A percentile compares a stretch with the other conserved stretches of the same genome.
phyloP scores from a whole-genome alignment of 2,329 filamentous ascomycete species.

The Berkeleyomyces basicola region DNA sequence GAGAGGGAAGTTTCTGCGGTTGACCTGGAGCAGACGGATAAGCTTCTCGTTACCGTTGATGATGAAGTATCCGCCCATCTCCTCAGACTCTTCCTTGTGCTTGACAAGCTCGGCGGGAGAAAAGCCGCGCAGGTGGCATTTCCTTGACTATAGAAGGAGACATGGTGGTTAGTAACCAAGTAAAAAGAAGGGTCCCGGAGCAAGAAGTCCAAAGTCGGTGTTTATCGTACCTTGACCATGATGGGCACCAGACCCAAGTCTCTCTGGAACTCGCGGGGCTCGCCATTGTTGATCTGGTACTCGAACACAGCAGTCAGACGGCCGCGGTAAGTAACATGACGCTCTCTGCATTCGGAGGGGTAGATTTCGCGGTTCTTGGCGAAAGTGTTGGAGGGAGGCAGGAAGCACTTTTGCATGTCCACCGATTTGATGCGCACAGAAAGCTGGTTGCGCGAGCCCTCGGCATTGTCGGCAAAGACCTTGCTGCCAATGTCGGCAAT shows the following conservation, averaged over 20 bases:
- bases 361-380: slow-evolving; percentile 71
- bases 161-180: neutral
- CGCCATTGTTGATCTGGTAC: slow-evolving; percentile 72
- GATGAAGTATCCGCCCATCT: slow-evolving; percentile 91
- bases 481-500: slow-evolving; percentile 83
- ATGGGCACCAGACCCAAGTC: slow-evolving; percentile 82
- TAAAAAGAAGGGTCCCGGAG: neutral
- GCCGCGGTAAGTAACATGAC: slow-evolving; percentile 80
- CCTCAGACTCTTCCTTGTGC: slow-evolving; percentile 87
- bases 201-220: neutral
- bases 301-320: slow-evolving; percentile 71
- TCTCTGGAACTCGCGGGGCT: slow-evolving; percentile 64
- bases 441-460: slow-evolving; percentile 53
- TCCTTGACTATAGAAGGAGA: slow-evolving; percentile 48
- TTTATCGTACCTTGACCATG: slow-evolving; percentile 61
- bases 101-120: slow-evolving; percentile 69
- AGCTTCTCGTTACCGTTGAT: slow-evolving; percentile 97
- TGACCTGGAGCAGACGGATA: slow-evolving; percentile 79
- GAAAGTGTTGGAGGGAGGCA: slow-evolving; percentile 72
- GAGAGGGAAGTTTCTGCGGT: slow-evolving; percentile 85
- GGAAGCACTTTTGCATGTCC: slow-evolving; percentile 61
- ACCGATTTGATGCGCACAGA: slow-evolving; percentile 66
- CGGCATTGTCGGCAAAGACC: slow-evolving; percentile 59
- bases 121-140: slow-evolving; percentile 77
- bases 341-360: slow-evolving; percentile 84